Evolutionary conservation across 2,329 filamentous ascomycete species (phyloP), one percentile per base, ranked within the genome.

Genomic region (Fusarium brachygibbosum): DNA sequence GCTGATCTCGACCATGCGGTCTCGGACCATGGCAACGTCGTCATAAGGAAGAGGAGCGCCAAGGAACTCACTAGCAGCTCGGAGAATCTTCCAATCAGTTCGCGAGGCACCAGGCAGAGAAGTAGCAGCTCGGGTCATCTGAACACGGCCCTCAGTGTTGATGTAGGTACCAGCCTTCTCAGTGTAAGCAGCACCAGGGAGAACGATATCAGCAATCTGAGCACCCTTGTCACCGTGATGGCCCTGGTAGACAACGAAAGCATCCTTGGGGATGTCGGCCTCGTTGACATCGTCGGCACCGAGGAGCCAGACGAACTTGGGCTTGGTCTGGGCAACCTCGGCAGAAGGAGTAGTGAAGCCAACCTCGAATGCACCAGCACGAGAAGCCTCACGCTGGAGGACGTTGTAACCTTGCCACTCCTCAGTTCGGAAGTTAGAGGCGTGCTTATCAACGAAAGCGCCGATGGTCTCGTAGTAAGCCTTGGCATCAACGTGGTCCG

Each of bases 361-460:
- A 75, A 99, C 90, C 82, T 99, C 96, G 78, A 94, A 99, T 65
- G 96, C 96, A 78, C 94, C 96, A 37, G 92, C 92, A 74, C 95
- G 91, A 66, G 96, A 98, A 63, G 96, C 96, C 67, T 93, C 92
- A 70, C 95, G 90, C 83, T 99, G 96, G 53, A 99, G 90, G 65
- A 99, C 90, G 79, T 98, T 99, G 87, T 95, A 99, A 64, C 95
- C 96, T 79, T 97, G 96, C 94, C 97, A 98, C 80, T 97, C 94
- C 19, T 89, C 84, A 8, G 93, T 97, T 76, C 88, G 84, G 86
- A 99, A 98, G 84, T 91, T 97, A 74, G 88, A 85, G 69, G 93
- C 90, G 81, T 98, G 91, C 88, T 97, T 98, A 77, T 98, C 94
- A 38, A 97, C 92, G 77, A 98, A 99, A 67, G 86, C 81, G 72